These are phyloP conservation scores for Plasmodium yoelii DNA, from an alignment of 169 alveolate species.

Conservation along the genomic window DNA sequence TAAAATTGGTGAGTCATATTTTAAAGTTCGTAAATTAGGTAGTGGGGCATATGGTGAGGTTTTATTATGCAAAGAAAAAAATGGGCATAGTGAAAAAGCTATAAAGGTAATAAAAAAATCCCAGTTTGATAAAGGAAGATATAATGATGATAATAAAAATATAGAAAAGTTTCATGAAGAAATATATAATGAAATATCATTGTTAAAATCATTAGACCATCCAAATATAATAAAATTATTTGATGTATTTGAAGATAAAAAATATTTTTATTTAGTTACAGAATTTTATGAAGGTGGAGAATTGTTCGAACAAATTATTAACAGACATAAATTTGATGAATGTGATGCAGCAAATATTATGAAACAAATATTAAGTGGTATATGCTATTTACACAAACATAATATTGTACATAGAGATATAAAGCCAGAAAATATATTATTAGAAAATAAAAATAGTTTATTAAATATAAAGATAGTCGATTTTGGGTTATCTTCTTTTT, in stretches of 20 bases:
- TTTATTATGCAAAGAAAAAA: conserved; percentile 85
- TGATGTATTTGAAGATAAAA: conserved; percentile 93
- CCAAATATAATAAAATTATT: conserved; percentile 95
- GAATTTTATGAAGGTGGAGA: conserved; percentile 95
- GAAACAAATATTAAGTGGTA: conserved; percentile 92
- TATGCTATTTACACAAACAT: conserved; percentile 93
- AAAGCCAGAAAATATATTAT: conserved; percentile 88
- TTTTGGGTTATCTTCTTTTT: conserved; percentile 91
- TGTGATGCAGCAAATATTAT: conserved; percentile 92
- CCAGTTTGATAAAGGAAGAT: conserved; percentile 30
- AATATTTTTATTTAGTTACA: conserved; percentile 90
- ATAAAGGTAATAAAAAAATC: conserved; percentile 89
- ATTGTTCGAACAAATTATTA: conserved; percentile 92
- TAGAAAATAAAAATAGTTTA: conserved; percentile 48
- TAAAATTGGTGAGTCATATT: conserved; percentile 86
- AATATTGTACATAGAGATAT: conserved; percentile 92
- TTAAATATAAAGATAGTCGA: conserved; percentile 88
- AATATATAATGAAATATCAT: conserved; percentile 89
- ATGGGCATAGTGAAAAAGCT: conserved; percentile 88
- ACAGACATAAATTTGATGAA: conserved; percentile 91
- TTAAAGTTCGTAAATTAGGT: conserved; percentile 89
- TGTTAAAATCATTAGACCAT: conserved; percentile 93
- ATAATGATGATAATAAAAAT: conserved; percentile 9
- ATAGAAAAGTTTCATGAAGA: conserved; percentile 54
- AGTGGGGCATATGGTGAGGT: conserved; percentile 95